A percentile compares a stretch with the other conserved stretches of the same genome.
These are phyloP conservation scores for Stagonosporopsis rhizophila DNA, from an alignment of 2,329 filamentous ascomycete genomes.

Conservation along the genomic window DNA sequence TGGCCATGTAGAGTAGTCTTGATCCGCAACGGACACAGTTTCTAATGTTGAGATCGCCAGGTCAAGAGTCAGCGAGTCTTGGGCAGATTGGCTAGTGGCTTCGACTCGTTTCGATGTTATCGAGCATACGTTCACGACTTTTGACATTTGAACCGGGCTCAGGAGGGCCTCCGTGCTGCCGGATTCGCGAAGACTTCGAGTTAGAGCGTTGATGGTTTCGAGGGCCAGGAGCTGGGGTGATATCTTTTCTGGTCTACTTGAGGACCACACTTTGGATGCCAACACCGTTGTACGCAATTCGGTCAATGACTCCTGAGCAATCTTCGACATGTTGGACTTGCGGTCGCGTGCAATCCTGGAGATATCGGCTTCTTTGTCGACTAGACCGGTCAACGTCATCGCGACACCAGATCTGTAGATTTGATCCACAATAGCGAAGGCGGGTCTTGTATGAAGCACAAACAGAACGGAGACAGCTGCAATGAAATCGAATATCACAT, in stretches of 20 bases:
- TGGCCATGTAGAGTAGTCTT: constrained; percentile 45
- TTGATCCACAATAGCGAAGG: constrained; percentile 65
- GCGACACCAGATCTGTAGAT: constrained; percentile 64
- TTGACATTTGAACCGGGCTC: constrained; percentile 33
- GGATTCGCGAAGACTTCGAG: constrained; percentile 59
- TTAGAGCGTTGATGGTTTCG: constrained; percentile 66
- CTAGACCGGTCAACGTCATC: constrained; percentile 62
- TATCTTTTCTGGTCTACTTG: constrained; percentile 57
- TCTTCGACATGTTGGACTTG: constrained; percentile 72
- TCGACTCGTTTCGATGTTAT: constrained; percentile 25
- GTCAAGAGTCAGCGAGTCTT: constrained; percentile 44
- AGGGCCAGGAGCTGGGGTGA: constrained; percentile 71
- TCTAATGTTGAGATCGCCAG: constrained; percentile 62
- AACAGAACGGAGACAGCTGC: constrained; percentile 69
- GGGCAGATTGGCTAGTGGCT: constrained; percentile 18
- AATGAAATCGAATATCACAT: constrained; percentile 63
- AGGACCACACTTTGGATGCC: constrained; percentile 67
- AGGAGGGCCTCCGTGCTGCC: constrained; percentile 60
- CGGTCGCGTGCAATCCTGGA: constrained; percentile 68
- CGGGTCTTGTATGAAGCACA: constrained; percentile 67
- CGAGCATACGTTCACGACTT: constrained; percentile 55
- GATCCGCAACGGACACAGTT: constrained; percentile 54
- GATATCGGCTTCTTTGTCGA: constrained; percentile 63
- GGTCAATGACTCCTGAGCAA: constrained; percentile 64
- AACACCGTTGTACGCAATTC: constrained; percentile 63